Percentiles rank a stretch among this genome's conserved stretches.
phyloP scores from a whole-genome alignment of 371 early-diverging fungal genomes.

The Rhizopus stolonifer region DNA sequence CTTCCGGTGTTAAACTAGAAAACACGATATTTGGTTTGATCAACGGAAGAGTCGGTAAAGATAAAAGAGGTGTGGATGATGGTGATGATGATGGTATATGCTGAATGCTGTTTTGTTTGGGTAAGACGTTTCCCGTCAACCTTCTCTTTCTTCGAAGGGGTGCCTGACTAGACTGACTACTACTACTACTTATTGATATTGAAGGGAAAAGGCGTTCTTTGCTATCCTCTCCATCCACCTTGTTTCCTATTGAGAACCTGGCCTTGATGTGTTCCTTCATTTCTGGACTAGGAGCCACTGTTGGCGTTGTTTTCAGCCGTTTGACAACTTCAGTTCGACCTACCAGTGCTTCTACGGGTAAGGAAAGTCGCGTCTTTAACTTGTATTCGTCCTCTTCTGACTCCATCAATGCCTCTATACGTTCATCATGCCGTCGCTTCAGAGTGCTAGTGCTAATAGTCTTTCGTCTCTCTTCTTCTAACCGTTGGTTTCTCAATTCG shows the following conservation, averaged over 20 bases:
- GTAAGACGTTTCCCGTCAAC: constrained; percentile 7
- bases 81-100: constrained; percentile 4
- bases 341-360: constrained; percentile 15
- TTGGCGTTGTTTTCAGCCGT: neutral
- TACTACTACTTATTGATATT: neutral
- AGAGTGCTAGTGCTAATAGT: constrained; percentile 13
- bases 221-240: constrained; percentile 4
- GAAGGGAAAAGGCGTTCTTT: neutral
- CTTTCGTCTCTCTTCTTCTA: constrained; percentile 10
- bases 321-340: neutral
- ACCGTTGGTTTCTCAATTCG: neutral
- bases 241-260: constrained; percentile 32
- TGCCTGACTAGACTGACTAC: neutral
- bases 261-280: constrained; percentile 41
- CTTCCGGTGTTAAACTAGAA: neutral
- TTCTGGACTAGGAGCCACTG: constrained; percentile 18
- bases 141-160: constrained; percentile 14
- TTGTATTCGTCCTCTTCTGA: constrained; percentile 4
- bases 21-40: neutral
- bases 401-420: constrained; percentile 4
- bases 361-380: constrained; percentile 12
- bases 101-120: neutral
- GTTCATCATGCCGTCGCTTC: constrained; percentile 2
- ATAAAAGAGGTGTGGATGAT: neutral
- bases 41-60: neutral